Evolutionary conservation across 1,284 basidiomycete genomes (phyloP).

Genomic region (Irpex sp.): DNA sequence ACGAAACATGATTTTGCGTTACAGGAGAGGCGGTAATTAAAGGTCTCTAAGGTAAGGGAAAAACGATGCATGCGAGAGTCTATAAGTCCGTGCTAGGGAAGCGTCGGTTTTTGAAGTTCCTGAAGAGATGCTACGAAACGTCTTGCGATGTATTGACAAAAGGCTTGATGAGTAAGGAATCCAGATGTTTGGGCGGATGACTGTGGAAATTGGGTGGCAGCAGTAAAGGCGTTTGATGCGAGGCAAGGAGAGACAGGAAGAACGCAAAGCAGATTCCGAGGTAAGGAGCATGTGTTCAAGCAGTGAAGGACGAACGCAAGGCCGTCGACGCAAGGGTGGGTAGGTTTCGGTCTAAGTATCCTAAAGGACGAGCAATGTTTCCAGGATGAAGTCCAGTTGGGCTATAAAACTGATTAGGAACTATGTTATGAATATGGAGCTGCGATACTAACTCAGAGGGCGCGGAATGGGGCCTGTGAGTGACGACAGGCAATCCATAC

Average conservation of each 20-base stretch:
- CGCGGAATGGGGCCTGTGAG: constrained; percentile 23
- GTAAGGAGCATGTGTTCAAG: not conserved
- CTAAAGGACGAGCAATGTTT: constrained; percentile 5
- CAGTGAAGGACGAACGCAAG: constrained; percentile 10
- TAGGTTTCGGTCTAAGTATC: constrained; percentile 17
- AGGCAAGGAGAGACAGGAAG: not conserved
- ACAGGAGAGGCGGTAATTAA: not conserved
- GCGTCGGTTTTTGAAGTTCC: too few relatives aligned
- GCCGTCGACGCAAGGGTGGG: constrained; percentile 13
- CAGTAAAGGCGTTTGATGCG: not conserved
- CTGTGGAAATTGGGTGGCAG: not conserved
- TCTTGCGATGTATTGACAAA: not conserved
- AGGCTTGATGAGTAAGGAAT: not conserved
- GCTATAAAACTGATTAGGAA: not conserved
- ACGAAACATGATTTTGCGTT: not conserved
- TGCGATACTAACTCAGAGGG: constrained; percentile 22
- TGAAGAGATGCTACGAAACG: too few relatives aligned
- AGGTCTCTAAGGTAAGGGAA: not conserved
- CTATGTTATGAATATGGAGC: not conserved
- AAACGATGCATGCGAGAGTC: not conserved
- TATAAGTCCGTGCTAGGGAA: not conserved
- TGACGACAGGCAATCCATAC: constrained; percentile 17
- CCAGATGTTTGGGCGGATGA: not conserved
- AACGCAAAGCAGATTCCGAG: not conserved
- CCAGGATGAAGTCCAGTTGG: not conserved